These are phyloP conservation scores for Carallia brachiata DNA, from an alignment of 345 rosid genomes.

Conservation along the genomic window DNA sequence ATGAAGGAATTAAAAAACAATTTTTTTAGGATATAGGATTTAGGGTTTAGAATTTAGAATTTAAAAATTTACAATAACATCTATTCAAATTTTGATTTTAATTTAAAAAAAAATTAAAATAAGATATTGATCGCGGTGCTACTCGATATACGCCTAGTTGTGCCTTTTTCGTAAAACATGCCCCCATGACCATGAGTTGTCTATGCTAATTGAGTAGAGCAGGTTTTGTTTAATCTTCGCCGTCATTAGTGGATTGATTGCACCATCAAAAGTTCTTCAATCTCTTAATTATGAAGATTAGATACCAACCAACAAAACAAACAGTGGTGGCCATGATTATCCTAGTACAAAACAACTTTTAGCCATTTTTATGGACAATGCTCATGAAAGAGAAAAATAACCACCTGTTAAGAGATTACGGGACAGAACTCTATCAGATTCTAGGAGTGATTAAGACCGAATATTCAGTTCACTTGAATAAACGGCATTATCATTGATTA, in stretches of 20 bases:
- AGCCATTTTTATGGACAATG: not conserved
- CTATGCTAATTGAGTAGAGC: not conserved
- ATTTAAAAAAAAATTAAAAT: too few species aligned
- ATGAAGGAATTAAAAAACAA: too few species aligned
- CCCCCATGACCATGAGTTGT: too few species aligned
- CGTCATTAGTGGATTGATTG: conserved; percentile 19
- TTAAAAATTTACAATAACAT: too few species aligned
- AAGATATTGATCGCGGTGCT: too few species aligned
- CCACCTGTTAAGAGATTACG: not conserved
- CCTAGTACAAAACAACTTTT: not conserved
- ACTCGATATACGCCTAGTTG: too few species aligned
- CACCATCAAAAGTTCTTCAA: not conserved
- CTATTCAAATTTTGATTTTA: too few species aligned
- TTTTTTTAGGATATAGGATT: too few species aligned
- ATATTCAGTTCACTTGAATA: not conserved
- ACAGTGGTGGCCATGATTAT: conserved; percentile 3
- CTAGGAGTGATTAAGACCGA: not conserved
- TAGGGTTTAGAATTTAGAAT: too few species aligned
- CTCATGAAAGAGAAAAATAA: not conserved
- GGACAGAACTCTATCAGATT: not conserved
- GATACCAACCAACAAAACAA: too few species aligned
- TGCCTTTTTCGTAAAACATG: too few species aligned
- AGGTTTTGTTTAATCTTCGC: not conserved
- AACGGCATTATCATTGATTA: conserved; percentile 1
- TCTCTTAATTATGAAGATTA: not conserved